Conservation (phyloP, 305 asterid species). For the Rubia balearica region DNA sequence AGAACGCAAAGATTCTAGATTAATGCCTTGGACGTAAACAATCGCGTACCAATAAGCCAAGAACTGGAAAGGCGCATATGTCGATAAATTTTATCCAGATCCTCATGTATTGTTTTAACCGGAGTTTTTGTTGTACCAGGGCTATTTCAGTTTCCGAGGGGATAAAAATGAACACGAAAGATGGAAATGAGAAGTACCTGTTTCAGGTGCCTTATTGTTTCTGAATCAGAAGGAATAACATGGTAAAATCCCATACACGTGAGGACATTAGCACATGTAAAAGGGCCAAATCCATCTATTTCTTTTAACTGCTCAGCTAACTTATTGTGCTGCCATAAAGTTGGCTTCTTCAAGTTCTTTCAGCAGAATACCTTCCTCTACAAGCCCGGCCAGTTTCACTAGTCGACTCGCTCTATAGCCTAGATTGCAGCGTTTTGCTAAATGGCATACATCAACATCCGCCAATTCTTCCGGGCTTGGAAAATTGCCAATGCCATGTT, state of each 20-base stretch:
- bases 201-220: slow-evolving; percentile 69
- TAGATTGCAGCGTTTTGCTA: slow-evolving; percentile 58
- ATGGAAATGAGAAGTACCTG: slow-evolving; percentile 38
- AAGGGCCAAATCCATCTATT: slow-evolving; percentile 77
- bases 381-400: slow-evolving; percentile 51
- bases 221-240: slow-evolving; percentile 78
- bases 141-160: not conserved
- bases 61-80: slow-evolving; percentile 78
- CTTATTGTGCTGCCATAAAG: slow-evolving; percentile 37
- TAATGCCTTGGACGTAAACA: not conserved
- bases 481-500: slow-evolving; percentile 42
- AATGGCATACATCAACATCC: slow-evolving; percentile 39
- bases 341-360: slow-evolving; percentile 45
- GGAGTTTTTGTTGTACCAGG: slow-evolving; percentile 26
- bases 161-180: not conserved
- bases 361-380: slow-evolving; percentile 54
- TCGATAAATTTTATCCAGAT: slow-evolving; percentile 54
- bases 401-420: slow-evolving; percentile 79
- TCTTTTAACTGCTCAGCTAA: slow-evolving; percentile 48
- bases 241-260: slow-evolving; percentile 88
- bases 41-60: slow-evolving; percentile 62
- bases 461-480: slow-evolving; percentile 69
- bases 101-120: slow-evolving; percentile 35
- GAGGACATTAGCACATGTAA: slow-evolving; percentile 72
- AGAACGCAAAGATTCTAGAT: not conserved